phyloP scores from a whole-genome alignment of 371 early-diverging fungal genomes.

The Coemansia sp. region DNA sequence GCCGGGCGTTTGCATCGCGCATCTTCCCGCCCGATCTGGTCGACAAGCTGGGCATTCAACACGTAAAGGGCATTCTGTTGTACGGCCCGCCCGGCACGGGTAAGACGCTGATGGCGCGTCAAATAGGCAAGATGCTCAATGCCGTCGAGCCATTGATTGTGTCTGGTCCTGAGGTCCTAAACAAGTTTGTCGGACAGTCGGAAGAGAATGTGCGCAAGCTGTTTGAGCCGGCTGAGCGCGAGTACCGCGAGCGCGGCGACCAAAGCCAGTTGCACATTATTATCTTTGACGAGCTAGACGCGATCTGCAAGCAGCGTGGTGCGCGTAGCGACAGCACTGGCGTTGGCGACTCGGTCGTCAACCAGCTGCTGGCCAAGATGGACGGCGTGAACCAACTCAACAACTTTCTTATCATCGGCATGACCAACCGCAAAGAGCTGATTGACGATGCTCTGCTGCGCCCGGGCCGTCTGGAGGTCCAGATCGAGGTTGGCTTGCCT shows the following conservation, averaged over 20 bases:
- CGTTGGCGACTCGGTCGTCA: conserved; percentile 99
- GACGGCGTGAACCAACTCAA: conserved; percentile 98
- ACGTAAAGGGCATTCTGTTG: conserved; percentile 91
- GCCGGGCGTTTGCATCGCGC: conserved; percentile 99
- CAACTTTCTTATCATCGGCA: conserved; percentile 96
- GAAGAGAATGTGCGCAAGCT: conserved; percentile 99
- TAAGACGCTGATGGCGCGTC: conserved; percentile 99
- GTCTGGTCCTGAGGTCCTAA: conserved; percentile 98
- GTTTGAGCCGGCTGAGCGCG: conserved; percentile 97
- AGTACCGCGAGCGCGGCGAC: conserved; percentile 95
- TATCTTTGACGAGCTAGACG: conserved; percentile 99
- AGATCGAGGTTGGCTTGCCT: conserved; percentile 94
- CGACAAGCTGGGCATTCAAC: conserved; percentile 96
- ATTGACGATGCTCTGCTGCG: conserved; percentile 97
- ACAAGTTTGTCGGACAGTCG: conserved; percentile 98
- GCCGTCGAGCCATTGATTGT: conserved; percentile 97
- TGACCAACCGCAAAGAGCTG: conserved; percentile 99
- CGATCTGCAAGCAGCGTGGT: conserved; percentile 99
- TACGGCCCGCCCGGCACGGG: conserved; percentile 99
- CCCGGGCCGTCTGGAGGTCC: conserved; percentile 97
- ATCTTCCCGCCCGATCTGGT: conserved; percentile 97
- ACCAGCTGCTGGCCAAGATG: conserved; percentile 99
- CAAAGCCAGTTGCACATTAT: conserved; percentile 96
- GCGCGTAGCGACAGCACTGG: conserved; percentile 91
- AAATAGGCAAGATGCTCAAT: conserved; percentile 99